These are phyloP conservation scores for Diacronema lutheri DNA, from an alignment of 78 protist genomes.

Conservation along the genomic window DNA sequence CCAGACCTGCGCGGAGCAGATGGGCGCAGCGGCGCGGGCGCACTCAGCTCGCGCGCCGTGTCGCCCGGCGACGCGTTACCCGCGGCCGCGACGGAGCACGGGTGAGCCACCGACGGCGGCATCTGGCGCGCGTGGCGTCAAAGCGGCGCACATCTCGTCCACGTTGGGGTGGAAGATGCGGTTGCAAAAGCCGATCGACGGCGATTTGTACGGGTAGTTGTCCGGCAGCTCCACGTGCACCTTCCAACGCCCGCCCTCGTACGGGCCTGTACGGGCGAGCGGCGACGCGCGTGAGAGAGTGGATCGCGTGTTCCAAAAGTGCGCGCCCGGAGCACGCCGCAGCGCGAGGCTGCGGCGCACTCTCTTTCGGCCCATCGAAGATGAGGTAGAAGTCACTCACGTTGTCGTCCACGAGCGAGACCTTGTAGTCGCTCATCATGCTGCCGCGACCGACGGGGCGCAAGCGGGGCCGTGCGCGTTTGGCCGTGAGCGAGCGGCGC, in stretches of 20 bases:
- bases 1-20: conserved; percentile 76
- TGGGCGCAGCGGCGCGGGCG: no score
- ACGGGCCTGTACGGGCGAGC: conserved; percentile 73
- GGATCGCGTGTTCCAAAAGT: background rate
- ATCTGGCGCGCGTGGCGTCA: no score
- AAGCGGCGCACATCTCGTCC: conserved; percentile 80
- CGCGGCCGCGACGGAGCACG: no score
- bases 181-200: conserved; percentile 88
- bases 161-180: conserved; percentile 95
- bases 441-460: background rate
- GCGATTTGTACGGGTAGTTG: conserved; percentile 94
- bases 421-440: conserved; percentile 72
- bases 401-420: conserved; percentile 49
- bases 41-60: no score
- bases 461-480: no score
- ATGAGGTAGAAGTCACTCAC: conserved; percentile 57
- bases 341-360: conserved; percentile 11
- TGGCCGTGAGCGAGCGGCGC: background rate
- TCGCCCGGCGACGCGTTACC: no score
- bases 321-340: background rate
- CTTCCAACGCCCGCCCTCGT: conserved; percentile 86
- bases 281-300: no score
- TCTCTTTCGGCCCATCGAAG: conserved; percentile 79
- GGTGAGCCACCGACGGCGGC: no score
- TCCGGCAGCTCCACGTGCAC: conserved; percentile 88